Evolutionary conservation across 306 rosid genomes (phyloP), one percentile per base, ranked within the genome.

Genomic region (Albizia julibrissin): DNA sequence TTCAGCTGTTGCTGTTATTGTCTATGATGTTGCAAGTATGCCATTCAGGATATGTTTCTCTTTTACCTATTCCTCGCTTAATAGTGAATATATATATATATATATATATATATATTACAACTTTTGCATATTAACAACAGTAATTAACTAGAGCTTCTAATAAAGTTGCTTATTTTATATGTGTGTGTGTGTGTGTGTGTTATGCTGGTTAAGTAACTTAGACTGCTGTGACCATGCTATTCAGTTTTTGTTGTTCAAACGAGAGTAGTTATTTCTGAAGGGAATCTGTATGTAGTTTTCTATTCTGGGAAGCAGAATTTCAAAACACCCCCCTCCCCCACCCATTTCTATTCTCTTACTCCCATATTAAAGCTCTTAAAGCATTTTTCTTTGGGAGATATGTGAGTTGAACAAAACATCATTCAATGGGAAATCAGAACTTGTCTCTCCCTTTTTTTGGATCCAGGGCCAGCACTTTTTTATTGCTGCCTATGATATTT

Each of bases 21-120:
- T 85, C 69, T 88, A 69, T 85, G 91, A 88, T 85, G 91, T 88
- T 83, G 91, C 89, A 44, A 88, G 91, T 88, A 85, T 1, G 89
- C 46, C 69, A 44, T 77, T 50, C 72, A 66, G 42, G 44, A 71
- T 83, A 31, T 65, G 27, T 65, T 69, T 78, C 73, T 29, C 64
- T 59, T 65, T 73, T 59, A 58, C 69, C 11, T 18, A 67, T 69
- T 75, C 74, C 75, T 69, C 61, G 50, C 61, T 59, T 80, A 37
- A 4, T 56, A 34, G 16, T 52, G 12, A 1, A 18, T 74, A 10
- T 4, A n/a, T n/a, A n/a, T n/a, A n/a, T n/a, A n/a, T n/a, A n/a
- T n/a, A n/a, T n/a, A n/a, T n/a, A n/a, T n/a, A n/a, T n/a, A n/a
- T n/a, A n/a, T n/a, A n/a, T n/a, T n/a, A 21, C 39, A 46, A 37